Base-by-base conservation (phyloP, 2,329 filamentous ascomycete genomes). In the Aureobasidium musti region DNA sequence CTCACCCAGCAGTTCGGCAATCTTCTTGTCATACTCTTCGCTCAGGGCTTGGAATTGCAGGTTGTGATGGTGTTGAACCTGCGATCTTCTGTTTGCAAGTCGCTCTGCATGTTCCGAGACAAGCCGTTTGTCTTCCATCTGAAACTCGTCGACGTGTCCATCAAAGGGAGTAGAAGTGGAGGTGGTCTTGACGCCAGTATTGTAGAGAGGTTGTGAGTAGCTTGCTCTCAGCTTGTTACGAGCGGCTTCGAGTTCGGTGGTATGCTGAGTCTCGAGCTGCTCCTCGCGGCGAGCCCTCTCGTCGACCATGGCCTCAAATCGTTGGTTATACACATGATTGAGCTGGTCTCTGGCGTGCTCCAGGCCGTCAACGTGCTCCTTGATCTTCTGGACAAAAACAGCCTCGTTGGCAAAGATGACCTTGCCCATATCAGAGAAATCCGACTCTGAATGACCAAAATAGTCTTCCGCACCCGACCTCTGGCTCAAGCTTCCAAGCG, bases 311-410 rank as follows among this genome's bases (percentile, higher is more conserved):
- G 71, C 60, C 14, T 76, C 74, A 56, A 76, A 75, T 59, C 72
- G 75, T 21, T 72, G 67, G 61, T 73, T 72, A 69, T 77, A 78
- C 39, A 76, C 75, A 17, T 69, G 67, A 8, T 74, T 71, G 2
- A 78, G 70, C 30, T 73, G 68, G 13, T 78, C 74, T 63, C 76
- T 77, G 14, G 75, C 76, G 10, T 68, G 68, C 37, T 77, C 75
- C 39, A 77, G 57, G 52, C 74, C 74, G 13, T 73, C 73, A n/a
- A 77, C 73, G 63, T 77, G 76, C 70, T 77, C 74, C 39, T 73
- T 70, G 17, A 77, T 76, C 70, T 77, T 77, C 47, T 71, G 70
- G 14, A 73, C 72, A 49, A 77, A 77, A 0, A 77, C 70, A 5
- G 71, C 69, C 63, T 78, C 76, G 52, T 76, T 77, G 26, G 73